Base-by-base conservation (phyloP, 1,284 basidiomycete genomes). In the Calocybe gambosa region DNA sequence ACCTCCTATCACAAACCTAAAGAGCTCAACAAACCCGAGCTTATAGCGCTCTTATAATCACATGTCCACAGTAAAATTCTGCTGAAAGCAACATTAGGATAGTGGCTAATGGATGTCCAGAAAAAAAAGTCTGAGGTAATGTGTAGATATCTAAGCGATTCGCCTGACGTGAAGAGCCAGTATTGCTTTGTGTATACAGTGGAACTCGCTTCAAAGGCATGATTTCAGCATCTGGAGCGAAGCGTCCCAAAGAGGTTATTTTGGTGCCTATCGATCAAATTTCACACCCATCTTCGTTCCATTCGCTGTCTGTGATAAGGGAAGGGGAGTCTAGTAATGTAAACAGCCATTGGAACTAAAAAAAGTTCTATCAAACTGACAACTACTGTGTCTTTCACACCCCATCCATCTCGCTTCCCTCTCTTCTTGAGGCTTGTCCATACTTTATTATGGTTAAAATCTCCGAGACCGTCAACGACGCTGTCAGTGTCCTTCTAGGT, bases 401-500 rank as follows among this genome's bases (percentile, higher is more conserved):
- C 45, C 41, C 18, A 12, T 26, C 28, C 37, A 23, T 25, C n/a
- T 23, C 25, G 6, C 29, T 31, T 4, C 8, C 3, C 29, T 31
- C 3, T 31, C 13, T 8, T 16, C 42, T 39, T n/a, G 18, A 7
- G 40, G 36, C 39, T 43, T 37, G 31, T 26, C 42, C 29, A 31
- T 6, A 8, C 29, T n/a, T 7, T 23, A 33, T 29, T 13, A 53
- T 53, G 52, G 46, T 41, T 21, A 46, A 25, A 40, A 25, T 53
- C 31, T 29, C 49, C 7, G 42, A 53, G 10, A 29, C 45, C 25
- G 37, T 53, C 7, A 53, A 53, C 49, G 52, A 64, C 35, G 52
- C 54, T 48, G 64, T 67, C 36, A 43, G 58, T 56, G 3, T 26
- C 25, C 29, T 31, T 12, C 13, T 12, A 13, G 29, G 29, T 3